A percentile compares a stretch with the other conserved stretches of the same genome.
phyloP scores from a whole-genome alignment of 2,329 filamentous ascomycete genomes.

The Colletotrichum sp. region DNA sequence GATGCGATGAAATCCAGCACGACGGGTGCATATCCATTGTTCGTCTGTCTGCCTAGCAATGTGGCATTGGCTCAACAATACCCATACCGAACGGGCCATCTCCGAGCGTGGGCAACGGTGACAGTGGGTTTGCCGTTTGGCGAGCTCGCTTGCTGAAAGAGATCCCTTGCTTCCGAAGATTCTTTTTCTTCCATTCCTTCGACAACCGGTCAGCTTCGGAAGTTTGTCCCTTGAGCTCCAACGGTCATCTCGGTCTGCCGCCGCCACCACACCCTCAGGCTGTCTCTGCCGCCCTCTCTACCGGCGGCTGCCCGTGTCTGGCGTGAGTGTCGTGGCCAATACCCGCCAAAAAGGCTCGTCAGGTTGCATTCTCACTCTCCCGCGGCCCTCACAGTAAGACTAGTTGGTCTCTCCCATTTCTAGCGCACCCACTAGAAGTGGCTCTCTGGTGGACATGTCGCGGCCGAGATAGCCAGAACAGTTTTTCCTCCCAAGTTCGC shows the following conservation, averaged over 20 bases:
- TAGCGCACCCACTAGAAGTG: slow-evolving; percentile 11
- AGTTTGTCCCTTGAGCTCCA: not conserved
- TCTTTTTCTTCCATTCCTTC: slow-evolving; percentile 16
- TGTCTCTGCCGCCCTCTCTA: not conserved
- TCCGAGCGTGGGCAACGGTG: not conserved
- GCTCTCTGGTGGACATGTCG: not conserved
- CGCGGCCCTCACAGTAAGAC: slow-evolving; percentile 5
- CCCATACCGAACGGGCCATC: slow-evolving; percentile 7
- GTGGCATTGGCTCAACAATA: not conserved
- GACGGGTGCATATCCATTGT: not conserved
- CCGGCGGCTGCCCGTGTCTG: not conserved
- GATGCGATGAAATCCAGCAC: slow-evolving; percentile 11
- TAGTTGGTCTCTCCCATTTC: not conserved
- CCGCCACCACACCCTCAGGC: not conserved
- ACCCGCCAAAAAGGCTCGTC: slow-evolving; percentile 15
- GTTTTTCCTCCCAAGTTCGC: not conserved
- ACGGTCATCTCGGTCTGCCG: not conserved
- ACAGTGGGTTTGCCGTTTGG: not conserved
- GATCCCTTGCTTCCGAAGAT: slow-evolving; percentile 14
- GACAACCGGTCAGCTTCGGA: not conserved
- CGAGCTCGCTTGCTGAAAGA: not conserved
- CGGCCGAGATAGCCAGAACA: slow-evolving; percentile 2
- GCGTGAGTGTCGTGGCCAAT: not conserved
- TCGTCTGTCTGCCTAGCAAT: not conserved
- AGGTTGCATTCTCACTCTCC: slow-evolving; percentile 3